Conservation (phyloP, 805 yeast species). For the Ogataea sp. region DNA sequence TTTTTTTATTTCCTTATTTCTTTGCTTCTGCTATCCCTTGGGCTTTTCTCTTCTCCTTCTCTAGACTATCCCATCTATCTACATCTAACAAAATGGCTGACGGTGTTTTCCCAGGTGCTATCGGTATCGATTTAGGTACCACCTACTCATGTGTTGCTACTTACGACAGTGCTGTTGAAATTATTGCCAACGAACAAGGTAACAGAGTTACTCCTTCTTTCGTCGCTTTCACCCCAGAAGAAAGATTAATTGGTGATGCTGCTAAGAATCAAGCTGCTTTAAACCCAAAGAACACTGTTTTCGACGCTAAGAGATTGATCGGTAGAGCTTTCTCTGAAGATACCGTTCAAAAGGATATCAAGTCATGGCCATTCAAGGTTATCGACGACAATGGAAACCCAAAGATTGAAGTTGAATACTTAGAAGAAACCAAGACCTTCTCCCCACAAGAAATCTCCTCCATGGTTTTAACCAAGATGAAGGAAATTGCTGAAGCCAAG, state of each 20-base stretch:
- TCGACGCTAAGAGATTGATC: conserved; percentile 78
- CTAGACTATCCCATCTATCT: neutral
- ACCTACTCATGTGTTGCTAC: conserved; percentile 74
- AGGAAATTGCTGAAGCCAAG: conserved; percentile 72
- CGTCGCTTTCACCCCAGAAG: conserved; percentile 73
- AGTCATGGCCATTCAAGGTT: conserved; percentile 82
- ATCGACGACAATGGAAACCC: conserved; percentile 59
- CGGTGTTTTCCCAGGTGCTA: conserved; percentile 99
- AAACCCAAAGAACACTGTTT: conserved; percentile 69
- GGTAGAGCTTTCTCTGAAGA: conserved; percentile 73
- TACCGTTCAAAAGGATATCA: conserved; percentile 80
- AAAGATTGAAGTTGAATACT: conserved; percentile 60
- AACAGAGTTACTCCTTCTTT: conserved; percentile 79
- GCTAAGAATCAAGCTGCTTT: conserved; percentile 80
- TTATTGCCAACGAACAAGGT: conserved; percentile 80
- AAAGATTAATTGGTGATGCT: conserved; percentile 76
- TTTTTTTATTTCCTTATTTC: neutral
- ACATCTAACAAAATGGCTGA: conserved; percentile 61
- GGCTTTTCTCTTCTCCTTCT: neutral
- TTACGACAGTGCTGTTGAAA: conserved; percentile 69
- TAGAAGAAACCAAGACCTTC: conserved; percentile 61
- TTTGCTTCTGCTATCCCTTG: neutral
- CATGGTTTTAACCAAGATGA: conserved; percentile 77
- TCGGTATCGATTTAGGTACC: conserved; percentile 96
- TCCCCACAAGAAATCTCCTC: conserved; percentile 72